Evolutionary conservation across 768 basidiomycete genomes (phyloP).

Genomic region (Auricularia cornea): DNA sequence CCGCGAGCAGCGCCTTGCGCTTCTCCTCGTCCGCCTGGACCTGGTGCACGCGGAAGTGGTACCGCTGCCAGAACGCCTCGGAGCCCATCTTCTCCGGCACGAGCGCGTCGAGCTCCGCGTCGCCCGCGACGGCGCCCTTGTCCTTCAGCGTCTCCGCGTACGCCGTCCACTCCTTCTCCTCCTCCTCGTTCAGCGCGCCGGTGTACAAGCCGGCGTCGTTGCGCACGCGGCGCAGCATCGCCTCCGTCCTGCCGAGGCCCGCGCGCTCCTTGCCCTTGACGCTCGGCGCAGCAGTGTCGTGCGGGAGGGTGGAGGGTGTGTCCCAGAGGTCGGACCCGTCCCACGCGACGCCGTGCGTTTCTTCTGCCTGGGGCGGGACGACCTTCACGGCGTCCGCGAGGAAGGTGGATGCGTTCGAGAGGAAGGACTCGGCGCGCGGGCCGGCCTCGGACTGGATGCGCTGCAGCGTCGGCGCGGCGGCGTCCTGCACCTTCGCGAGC

Average conservation of each 20-base stretch:
- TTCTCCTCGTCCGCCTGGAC: slow-evolving; percentile 71
- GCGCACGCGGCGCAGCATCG: slow-evolving; percentile 61
- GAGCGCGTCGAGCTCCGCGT: slow-evolving; percentile 44
- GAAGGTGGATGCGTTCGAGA: slow-evolving; percentile 23
- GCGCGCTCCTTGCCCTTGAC: slow-evolving; percentile 36
- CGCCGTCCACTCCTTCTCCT: slow-evolving; percentile 45
- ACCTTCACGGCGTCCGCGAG: slow-evolving; percentile 87
- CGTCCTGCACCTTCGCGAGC: slow-evolving; percentile 19
- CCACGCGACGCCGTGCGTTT: slow-evolving; percentile 48
- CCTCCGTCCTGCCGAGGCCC: slow-evolving; percentile 68
- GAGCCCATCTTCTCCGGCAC: slow-evolving; percentile 55
- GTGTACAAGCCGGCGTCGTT: slow-evolving; percentile 67
- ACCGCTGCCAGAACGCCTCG: slow-evolving; percentile 76
- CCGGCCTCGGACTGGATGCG: slow-evolving; percentile 71
- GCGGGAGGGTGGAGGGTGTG: slow-evolving; percentile 38
- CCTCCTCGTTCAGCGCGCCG: slow-evolving; percentile 65
- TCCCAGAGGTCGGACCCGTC: slow-evolving; percentile 86
- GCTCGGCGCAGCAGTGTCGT: slow-evolving; percentile 14
- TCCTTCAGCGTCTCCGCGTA: slow-evolving; percentile 49
- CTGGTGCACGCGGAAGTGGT: slow-evolving; percentile 83
- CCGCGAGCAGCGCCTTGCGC: slow-evolving; percentile 59
- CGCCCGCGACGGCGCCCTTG: slow-evolving; percentile 32
- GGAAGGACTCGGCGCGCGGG: background rate
- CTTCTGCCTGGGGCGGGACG: slow-evolving; percentile 52
- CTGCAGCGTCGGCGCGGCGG: slow-evolving; percentile 17